A percentile compares a stretch with the other conserved stretches of the same genome.
Evolutionary conservation across 2,329 filamentous ascomycete species (phyloP).

Genomic region (Onygenales sp.): DNA sequence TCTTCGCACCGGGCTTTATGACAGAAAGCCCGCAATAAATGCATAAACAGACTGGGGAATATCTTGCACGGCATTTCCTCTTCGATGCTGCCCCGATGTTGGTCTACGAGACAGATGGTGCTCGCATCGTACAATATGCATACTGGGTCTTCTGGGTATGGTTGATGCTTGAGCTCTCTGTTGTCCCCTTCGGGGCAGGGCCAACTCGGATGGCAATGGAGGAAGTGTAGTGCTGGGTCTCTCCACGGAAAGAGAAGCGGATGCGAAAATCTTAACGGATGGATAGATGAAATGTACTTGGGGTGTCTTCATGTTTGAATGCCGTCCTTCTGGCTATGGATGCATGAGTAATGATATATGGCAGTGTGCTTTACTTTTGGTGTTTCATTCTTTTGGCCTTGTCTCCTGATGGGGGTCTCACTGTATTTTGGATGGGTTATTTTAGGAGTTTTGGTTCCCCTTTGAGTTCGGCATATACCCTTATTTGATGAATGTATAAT

Average conservation of each 20-base stretch:
- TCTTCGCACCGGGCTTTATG: not conserved
- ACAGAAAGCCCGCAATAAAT: not conserved
- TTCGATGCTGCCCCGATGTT: not conserved
- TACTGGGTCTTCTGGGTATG: constrained; percentile 9
- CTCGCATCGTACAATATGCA: constrained; percentile 20
- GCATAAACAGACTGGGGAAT: not conserved
- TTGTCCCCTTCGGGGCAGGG: not conserved
- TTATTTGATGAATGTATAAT: not conserved
- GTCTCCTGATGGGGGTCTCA: not conserved
- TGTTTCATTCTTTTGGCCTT: no score
- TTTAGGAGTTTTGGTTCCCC: no score
- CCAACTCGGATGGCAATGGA: not conserved
- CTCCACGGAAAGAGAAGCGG: not conserved
- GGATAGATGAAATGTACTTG: not conserved
- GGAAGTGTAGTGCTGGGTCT: not conserved
- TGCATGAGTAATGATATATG: not conserved
- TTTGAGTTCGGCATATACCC: not conserved
- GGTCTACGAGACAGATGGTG: constrained; percentile 20
- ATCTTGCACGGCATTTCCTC: not conserved
- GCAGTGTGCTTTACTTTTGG: no score
- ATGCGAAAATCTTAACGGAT: not conserved
- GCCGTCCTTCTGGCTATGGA: not conserved
- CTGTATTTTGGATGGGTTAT: not conserved
- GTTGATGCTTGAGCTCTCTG: constrained; percentile 30
- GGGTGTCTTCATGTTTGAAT: not conserved